Conservation (phyloP, 2,329 filamentous ascomycete species). For the Hymenotorrendiella dingleyae region DNA sequence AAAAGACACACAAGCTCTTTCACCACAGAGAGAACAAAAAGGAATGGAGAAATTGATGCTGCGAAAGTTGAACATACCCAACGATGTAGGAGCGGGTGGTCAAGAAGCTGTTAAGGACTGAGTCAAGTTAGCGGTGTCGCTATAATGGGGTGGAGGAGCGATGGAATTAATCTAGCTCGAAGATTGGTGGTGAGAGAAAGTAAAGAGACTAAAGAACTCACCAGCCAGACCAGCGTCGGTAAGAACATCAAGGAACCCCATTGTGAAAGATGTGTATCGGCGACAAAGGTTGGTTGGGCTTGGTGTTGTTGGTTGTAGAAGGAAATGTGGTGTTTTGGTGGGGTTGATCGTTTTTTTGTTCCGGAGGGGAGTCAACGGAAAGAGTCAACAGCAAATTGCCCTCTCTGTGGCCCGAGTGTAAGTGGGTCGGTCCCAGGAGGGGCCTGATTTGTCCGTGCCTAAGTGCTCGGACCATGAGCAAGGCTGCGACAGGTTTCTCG, state of each 20-base stretch:
- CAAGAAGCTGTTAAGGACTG: slow-evolving; percentile 68
- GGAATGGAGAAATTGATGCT: slow-evolving; percentile 15
- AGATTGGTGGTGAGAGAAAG: neutral
- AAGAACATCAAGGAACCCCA: slow-evolving; percentile 66
- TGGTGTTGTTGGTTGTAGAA: slow-evolving; percentile 6
- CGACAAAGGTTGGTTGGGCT: too few relatives aligned
- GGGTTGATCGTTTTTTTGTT: slow-evolving; percentile 12
- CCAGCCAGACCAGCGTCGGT: slow-evolving; percentile 57
- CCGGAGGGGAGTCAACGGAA: slow-evolving; percentile 1
- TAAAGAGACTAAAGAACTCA: slow-evolving; percentile 33
- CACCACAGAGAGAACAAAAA: slow-evolving; percentile 15
- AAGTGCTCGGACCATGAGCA: too few relatives aligned
- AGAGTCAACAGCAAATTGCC: too few relatives aligned
- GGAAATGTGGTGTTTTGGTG: slow-evolving; percentile 8
- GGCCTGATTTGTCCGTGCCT: too few relatives aligned
- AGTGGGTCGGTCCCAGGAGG: too few relatives aligned
- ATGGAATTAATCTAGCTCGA: neutral
- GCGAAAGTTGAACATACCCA: slow-evolving; percentile 53
- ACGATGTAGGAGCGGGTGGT: slow-evolving; percentile 74
- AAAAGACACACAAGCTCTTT: slow-evolving; percentile 14
- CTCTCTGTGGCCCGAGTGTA: too few relatives aligned
- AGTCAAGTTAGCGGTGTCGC: slow-evolving; percentile 28
- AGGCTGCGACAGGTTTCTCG: too few relatives aligned
- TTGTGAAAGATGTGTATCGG: slow-evolving; percentile 31
- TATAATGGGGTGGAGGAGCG: neutral